Conservation (phyloP, 2,329 filamentous ascomycete genomes). For the Diaporthe helianthi region DNA sequence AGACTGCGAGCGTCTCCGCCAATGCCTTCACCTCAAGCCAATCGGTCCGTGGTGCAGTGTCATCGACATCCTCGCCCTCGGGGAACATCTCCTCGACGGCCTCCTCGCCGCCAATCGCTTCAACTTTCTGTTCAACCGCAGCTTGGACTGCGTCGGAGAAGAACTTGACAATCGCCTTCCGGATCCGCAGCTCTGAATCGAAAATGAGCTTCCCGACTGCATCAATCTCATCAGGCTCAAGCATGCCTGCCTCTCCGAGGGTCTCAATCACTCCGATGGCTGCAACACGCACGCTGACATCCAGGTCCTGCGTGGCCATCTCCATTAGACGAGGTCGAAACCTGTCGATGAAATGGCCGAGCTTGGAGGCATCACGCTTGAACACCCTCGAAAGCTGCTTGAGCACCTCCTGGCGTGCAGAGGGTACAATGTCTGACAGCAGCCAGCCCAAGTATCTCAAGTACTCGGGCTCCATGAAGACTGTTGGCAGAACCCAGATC, state of each 20-base stretch:
- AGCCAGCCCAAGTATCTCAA: constrained; percentile 96
- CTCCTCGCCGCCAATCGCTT: constrained; percentile 84
- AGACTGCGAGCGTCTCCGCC: constrained; percentile 81
- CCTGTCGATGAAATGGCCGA: constrained; percentile 91
- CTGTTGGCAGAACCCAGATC: constrained; percentile 83
- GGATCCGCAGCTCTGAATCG: constrained; percentile 82
- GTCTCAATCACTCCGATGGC: constrained; percentile 84
- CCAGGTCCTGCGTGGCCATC: constrained; percentile 87
- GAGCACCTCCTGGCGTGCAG: constrained; percentile 84
- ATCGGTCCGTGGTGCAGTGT: constrained; percentile 75
- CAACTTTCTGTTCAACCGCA: constrained; percentile 77
- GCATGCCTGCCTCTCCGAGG: constrained; percentile 81
- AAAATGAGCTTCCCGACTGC: constrained; percentile 87
- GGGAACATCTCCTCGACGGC: constrained; percentile 77
- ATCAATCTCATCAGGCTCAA: constrained; percentile 93
- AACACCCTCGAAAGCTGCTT: constrained; percentile 83
- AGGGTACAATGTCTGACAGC: constrained; percentile 78
- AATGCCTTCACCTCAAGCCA: constrained; percentile 95
- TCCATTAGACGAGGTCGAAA: constrained; percentile 89
- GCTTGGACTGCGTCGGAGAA: constrained; percentile 89
- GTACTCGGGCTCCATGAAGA: constrained; percentile 90
- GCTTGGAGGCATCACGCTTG: constrained; percentile 78
- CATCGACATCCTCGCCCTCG: constrained; percentile 76
- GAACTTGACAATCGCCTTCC: constrained; percentile 88
- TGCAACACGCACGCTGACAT: constrained; percentile 78